These are phyloP conservation scores for Monilinia laxa DNA, from an alignment of 2,329 filamentous ascomycete species.

Conservation along the genomic window DNA sequence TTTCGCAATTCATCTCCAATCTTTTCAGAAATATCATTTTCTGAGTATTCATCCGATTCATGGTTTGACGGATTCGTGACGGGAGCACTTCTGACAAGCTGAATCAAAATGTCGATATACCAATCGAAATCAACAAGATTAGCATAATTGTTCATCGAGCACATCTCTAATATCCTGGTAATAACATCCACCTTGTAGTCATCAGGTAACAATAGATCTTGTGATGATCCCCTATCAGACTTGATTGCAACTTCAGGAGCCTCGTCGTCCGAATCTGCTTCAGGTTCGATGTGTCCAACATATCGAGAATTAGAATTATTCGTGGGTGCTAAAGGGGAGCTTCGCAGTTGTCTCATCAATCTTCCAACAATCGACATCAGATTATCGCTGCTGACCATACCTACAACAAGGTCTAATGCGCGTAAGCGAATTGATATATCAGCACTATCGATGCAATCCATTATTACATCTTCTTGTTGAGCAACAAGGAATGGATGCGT, in stretches of 20 bases:
- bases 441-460: slow-evolving; percentile 92
- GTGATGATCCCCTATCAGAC: slow-evolving; percentile 53
- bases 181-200: slow-evolving; percentile 87
- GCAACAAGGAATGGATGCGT: slow-evolving; percentile 88
- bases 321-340: slow-evolving; percentile 54
- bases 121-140: slow-evolving; percentile 92
- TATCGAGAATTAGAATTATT: slow-evolving; percentile 49
- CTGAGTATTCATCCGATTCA: slow-evolving; percentile 22
- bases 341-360: slow-evolving; percentile 80
- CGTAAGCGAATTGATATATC: slow-evolving; percentile 95
- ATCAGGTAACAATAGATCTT: slow-evolving; percentile 68
- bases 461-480: slow-evolving; percentile 91
- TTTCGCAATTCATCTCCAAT: slow-evolving; percentile 88
- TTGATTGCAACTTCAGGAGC: slow-evolving; percentile 50
- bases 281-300: slow-evolving; percentile 41
- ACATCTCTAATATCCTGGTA: slow-evolving; percentile 80
- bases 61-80: slow-evolving; percentile 43
- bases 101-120: slow-evolving; percentile 89
- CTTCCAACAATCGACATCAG: slow-evolving; percentile 80
- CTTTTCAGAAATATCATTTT: slow-evolving; percentile 56
- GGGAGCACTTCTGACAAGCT: slow-evolving; percentile 73
- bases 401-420: slow-evolving; percentile 85
- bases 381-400: slow-evolving; percentile 90
- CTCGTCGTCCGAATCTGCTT: slow-evolving; percentile 55
- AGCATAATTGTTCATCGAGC: slow-evolving; percentile 81